Base-by-base conservation (phyloP, 2,329 filamentous ascomycete species). In the Atkinsonella texensis region DNA sequence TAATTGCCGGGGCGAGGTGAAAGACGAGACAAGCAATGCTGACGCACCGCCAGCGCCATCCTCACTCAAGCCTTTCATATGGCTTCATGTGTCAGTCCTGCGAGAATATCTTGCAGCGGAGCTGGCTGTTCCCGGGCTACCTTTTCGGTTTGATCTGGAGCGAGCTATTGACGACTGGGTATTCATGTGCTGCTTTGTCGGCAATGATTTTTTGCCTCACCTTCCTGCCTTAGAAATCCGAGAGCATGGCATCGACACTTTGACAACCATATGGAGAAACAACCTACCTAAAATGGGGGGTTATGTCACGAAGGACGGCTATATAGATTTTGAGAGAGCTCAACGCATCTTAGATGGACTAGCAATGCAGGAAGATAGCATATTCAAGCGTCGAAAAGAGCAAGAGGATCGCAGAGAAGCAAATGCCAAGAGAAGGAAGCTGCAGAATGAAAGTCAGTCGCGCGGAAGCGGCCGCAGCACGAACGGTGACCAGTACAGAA, bases 131-230 rank as follows among this genome's bases (percentile, higher is more conserved):
- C 84, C 88, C 17, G 79, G 83, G 52, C 80, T 95, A 58, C 84
- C 84, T 1, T 97, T 97, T 69, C 80, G 81, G 51, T 97, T 95
- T 68, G 89, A 98, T 65, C 75, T 98, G 44, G 93, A 98, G 69
- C 83, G 93, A 57, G 90, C 90, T 28, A 80, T 97, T 53, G 93
- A 97, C 68, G 91, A 97, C 65, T 97, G 91, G 93, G 89, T 97
- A 13, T 97, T 97, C 67, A 93, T 97, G 83, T 97, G 91, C 71
- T 97, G 94, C 72, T 97, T 97, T 65, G 91, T 97, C 52, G 91
- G 91, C 58, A 98, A 98, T 68, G 94, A 98, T 73, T 98, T 98
- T 71, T 72, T 98, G 59, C 93, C 93, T 48, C 93, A 98, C 75
- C 74, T 98, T 53, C 93, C 93, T n/a, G 95, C 91, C 61, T 77